These are phyloP conservation scores for Macaranga tanarius DNA, from an alignment of 441 rosid species.

Conservation along the genomic window DNA sequence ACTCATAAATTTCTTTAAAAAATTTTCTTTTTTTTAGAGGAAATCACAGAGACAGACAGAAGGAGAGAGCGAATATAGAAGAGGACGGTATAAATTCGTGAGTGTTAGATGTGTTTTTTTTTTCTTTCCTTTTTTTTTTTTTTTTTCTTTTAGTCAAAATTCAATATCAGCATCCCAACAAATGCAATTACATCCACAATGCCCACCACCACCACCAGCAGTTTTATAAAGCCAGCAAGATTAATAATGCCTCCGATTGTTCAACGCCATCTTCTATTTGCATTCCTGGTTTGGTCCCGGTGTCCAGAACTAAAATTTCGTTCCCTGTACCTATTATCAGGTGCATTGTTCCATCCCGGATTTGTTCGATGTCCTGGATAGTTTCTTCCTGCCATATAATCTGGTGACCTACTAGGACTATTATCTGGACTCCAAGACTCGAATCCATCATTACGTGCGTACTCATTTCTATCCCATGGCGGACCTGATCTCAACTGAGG, in stretches of 20 bases:
- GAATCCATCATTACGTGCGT: slow-evolving; percentile 42
- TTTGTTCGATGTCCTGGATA: slow-evolving; percentile 32
- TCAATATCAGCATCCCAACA: slow-evolving; percentile 14
- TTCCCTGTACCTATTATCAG: slow-evolving; percentile 48
- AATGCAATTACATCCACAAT: slow-evolving; percentile 7
- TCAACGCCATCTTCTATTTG: slow-evolving; percentile 55
- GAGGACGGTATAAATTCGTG: neutral
- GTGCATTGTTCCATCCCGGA: slow-evolving; percentile 34
- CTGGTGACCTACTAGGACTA: slow-evolving; percentile 54
- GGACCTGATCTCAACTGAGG: slow-evolving; percentile 37
- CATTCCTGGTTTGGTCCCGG: slow-evolving; percentile 48
- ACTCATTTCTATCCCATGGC: slow-evolving; percentile 41
- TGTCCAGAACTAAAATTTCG: slow-evolving; percentile 41
- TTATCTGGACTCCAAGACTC: slow-evolving; percentile 95
- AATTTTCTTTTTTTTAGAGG: no score
- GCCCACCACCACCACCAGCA: neutral
- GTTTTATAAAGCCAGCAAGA: no score
- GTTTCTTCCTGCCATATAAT: slow-evolving; percentile 39
- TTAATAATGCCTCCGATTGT: slow-evolving; percentile 25
- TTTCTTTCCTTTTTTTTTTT: neutral
- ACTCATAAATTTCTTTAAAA: neutral
- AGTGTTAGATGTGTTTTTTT: neutral
- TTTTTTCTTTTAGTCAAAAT: slow-evolving; percentile 10
- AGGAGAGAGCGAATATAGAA: neutral
- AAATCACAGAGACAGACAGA: no score